Conservation (phyloP, 352 stramenopile genomes). For the Globisporangium rhizosaccharum region DNA sequence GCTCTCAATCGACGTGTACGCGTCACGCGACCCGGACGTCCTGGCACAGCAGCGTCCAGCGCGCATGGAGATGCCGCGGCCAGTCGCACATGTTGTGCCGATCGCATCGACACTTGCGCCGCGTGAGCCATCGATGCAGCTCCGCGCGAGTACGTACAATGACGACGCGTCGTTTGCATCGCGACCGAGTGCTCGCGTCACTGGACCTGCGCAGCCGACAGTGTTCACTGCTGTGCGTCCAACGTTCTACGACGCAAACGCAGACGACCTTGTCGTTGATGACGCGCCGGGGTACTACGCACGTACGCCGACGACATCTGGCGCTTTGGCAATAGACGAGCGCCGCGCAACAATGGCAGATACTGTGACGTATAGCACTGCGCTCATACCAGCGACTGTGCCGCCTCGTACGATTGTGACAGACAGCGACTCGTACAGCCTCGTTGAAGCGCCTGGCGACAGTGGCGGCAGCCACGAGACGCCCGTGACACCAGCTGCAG, state of each 20-base stretch:
- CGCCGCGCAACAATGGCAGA: constrained; percentile 16
- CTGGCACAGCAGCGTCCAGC: neutral
- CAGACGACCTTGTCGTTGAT: constrained; percentile 51
- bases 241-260: constrained; percentile 44
- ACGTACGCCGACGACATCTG: neutral
- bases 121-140: neutral
- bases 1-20: constrained; percentile 10
- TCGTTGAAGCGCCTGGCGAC: constrained; percentile 33
- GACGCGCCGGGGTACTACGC: constrained; percentile 44
- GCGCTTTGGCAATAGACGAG: constrained; percentile 6
- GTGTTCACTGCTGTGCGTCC: constrained; percentile 5
- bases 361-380: constrained; percentile 15
- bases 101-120: neutral
- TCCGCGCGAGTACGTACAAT: neutral
- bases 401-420: constrained; percentile 15
- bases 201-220: neutral
- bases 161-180: neutral
- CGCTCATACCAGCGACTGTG: constrained; percentile 6
- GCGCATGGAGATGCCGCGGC: constrained; percentile 13
- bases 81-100: neutral
- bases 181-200: neutral
- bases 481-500: neutral
- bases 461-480: neutral
- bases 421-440: constrained; percentile 46
- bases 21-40: constrained; percentile 1